Evolutionary conservation across 1,284 basidiomycete genomes (phyloP).

Genomic region (Coriolopsis trogii): DNA sequence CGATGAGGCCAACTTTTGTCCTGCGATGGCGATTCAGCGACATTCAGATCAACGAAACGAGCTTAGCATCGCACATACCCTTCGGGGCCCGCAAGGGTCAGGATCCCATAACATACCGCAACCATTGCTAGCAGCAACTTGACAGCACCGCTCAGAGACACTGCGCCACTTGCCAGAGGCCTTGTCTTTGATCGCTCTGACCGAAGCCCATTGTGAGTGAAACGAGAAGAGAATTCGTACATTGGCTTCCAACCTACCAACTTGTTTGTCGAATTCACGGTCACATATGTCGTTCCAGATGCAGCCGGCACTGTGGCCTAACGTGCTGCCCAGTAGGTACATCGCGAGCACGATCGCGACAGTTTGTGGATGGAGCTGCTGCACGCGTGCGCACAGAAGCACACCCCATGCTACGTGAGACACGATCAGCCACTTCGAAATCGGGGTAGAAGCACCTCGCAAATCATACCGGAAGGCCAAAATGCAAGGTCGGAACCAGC

Average conservation of each 20-base stretch:
- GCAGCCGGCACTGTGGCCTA: constrained; percentile 19
- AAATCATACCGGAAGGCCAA: too few species aligned
- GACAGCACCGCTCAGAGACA: constrained; percentile 39
- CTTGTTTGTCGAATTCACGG: constrained; percentile 26
- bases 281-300: constrained; percentile 29
- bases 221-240: too few species aligned
- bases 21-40: constrained; percentile 20
- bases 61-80: constrained; percentile 2
- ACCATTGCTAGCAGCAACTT: constrained; percentile 42
- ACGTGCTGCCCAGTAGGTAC: constrained; percentile 1
- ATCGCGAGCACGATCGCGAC: background rate
- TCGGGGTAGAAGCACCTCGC: too few species aligned
- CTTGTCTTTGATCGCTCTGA: constrained; percentile 43
- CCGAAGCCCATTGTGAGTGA: background rate
- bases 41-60: too few species aligned
- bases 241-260: too few species aligned
- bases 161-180: constrained; percentile 44
- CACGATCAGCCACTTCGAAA: too few species aligned
- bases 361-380: too few species aligned
- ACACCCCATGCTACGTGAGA: too few species aligned
- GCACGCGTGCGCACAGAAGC: too few species aligned
- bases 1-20: constrained; percentile 40
- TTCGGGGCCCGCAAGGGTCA: constrained; percentile 5
- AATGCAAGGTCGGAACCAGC: too few species aligned
- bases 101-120: constrained; percentile 34